Percentiles rank a stretch among this genome's conserved stretches.
Evolutionary conservation across 139 green algal genomes (phyloP).

Genomic region (Coccomyxa sp.): DNA sequence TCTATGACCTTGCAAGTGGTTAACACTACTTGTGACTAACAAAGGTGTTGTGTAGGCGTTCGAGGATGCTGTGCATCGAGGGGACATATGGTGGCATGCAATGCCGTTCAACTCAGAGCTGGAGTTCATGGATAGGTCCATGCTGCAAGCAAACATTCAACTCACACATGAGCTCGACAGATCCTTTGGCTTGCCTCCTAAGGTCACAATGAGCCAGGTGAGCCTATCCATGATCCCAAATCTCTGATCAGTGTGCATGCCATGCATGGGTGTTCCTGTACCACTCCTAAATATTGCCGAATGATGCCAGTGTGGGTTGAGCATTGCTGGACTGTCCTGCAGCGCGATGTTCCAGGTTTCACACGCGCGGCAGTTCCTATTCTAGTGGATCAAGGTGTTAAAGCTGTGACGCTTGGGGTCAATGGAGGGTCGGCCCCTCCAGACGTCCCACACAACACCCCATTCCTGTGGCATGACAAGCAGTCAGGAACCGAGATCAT

Average conservation of each 20-base stretch:
- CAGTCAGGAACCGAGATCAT: conserved; percentile 27
- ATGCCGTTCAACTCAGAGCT: conserved; percentile 56
- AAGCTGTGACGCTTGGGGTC: conserved; percentile 29
- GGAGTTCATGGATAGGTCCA: conserved; percentile 40
- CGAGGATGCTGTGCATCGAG: conserved; percentile 24
- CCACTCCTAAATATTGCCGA: neutral
- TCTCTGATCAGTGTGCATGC: neutral
- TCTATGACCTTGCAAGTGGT: too few species aligned
- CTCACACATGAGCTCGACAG: conserved; percentile 50
- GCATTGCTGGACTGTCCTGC: conserved; percentile 8
- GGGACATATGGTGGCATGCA: conserved; percentile 56
- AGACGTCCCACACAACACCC: conserved; percentile 30
- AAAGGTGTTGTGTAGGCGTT: conserved; percentile 6
- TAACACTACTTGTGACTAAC: neutral
- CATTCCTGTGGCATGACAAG: conserved; percentile 39
- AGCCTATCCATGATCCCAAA: neutral
- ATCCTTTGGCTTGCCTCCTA: conserved; percentile 31
- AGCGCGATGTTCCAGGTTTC: conserved; percentile 58
- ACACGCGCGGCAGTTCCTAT: conserved; percentile 48
- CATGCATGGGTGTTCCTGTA: neutral
- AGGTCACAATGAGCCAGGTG: conserved; percentile 45
- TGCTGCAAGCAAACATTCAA: conserved; percentile 38
- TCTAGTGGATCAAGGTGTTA: conserved; percentile 13
- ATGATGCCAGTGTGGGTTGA: neutral
- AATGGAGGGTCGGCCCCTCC: conserved; percentile 36